Evolutionary conservation across 2,329 filamentous ascomycete species (phyloP), one percentile per base, ranked within the genome.

Genomic region (Biscogniauxia sp.): DNA sequence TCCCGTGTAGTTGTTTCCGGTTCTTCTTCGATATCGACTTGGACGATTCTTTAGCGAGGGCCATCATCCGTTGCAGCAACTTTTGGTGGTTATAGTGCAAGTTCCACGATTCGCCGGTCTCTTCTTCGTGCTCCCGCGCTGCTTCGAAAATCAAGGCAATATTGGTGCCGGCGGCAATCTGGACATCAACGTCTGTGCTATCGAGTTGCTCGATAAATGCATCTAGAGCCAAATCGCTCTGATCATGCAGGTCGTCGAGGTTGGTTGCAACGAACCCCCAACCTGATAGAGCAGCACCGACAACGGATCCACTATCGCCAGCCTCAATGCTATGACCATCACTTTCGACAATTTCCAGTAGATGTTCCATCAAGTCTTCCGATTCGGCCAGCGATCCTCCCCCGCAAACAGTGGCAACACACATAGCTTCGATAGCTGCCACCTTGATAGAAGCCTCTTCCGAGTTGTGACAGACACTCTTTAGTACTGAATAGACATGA

Each of bases 131-230:
- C 13, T 77, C 75, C 37, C 82, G 79, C 2, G 80, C 79, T 63
- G 90, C 89, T 74, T 97, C 93, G 69, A 91, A 94, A 11, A 96
- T 80, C 9, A 96, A 80, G 0, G 92, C 92, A 61, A 96, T 93
- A 73, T 91, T 91, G 70, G 89, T 85, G 3, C 89, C 92, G 0
- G 92, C 89, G 3, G 89, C 86, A 53, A 92, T 86, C 70, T 95
- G 91, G 0, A 96, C 90, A 8, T 84, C 79, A 0, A 87, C 79
- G 61, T 92, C 88, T 32, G 82, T 82, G 72, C 90, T 92, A 61
- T 93, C 88, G 19, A 97, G 88, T 75, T 96, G 93, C 54, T 96
- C 92, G 51, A 91, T 87, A 68, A 97, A 92, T 1, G 89, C 88
- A 57, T 95, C 90, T 68, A 95, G 84, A 17, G 91, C 89, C 26